phyloP scores from a whole-genome alignment of 192 early-diverging fungal genomes.

The Spizellomyces punctatus region DNA sequence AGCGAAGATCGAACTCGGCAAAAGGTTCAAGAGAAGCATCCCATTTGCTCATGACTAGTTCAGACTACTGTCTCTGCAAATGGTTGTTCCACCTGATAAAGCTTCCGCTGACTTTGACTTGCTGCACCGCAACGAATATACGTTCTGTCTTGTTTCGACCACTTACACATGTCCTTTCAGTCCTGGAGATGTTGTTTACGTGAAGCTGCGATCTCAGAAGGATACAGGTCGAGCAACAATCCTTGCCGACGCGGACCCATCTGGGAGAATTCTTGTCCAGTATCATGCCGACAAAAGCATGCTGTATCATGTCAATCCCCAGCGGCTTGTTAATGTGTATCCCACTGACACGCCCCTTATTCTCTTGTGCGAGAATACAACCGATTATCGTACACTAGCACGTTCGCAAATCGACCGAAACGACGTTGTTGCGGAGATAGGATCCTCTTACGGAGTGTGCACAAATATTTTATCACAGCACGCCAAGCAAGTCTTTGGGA shows the following conservation, averaged over 20 bases:
- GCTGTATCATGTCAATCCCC: neutral
- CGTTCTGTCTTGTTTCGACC: too few species aligned
- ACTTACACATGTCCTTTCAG: too few species aligned
- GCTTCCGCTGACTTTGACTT: too few species aligned
- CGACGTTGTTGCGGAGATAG: conserved; percentile 15
- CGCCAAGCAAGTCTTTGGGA: conserved; percentile 10
- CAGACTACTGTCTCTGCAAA: too few species aligned
- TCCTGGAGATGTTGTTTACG: neutral
- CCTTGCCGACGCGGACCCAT: neutral
- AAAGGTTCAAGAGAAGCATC: too few species aligned
- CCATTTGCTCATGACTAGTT: too few species aligned
- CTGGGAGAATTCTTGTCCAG: neutral
- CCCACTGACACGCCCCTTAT: neutral
- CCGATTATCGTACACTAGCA: conserved; percentile 13
- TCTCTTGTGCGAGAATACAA: conserved; percentile 7
- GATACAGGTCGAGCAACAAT: conserved; percentile 4
- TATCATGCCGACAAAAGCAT: neutral
- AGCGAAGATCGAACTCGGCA: too few species aligned
- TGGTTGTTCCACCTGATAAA: too few species aligned
- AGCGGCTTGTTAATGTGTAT: neutral
- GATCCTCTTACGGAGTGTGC: conserved; percentile 21
- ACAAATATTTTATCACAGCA: conserved; percentile 25
- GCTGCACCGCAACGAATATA: too few species aligned
- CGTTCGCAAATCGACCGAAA: conserved; percentile 3
- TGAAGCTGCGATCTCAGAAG: neutral